phyloP scores from a whole-genome alignment of 2,329 filamentous ascomycete species.

The Claviceps digitariae region DNA sequence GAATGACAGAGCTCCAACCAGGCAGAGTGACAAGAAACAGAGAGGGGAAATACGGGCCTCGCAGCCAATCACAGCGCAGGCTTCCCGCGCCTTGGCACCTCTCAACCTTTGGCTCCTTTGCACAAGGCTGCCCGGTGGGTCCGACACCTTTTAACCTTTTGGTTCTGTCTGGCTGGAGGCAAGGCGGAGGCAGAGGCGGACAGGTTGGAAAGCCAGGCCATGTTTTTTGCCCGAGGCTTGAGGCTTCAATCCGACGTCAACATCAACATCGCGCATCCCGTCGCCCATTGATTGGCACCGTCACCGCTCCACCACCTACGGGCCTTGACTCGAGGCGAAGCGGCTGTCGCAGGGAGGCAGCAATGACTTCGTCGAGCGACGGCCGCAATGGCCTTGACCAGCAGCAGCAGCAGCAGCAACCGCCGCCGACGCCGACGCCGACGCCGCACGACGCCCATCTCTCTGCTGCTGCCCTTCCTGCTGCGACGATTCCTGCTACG shows the following conservation, averaged over 20 bases:
- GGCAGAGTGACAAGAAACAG: background rate
- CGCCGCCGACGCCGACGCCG: no score
- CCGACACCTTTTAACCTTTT: no score
- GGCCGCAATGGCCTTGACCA: constrained; percentile 18
- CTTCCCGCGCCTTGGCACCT: constrained; percentile 7
- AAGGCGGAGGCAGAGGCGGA: background rate
- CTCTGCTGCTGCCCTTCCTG: constrained; percentile 3
- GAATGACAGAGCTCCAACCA: background rate
- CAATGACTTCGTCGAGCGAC: constrained; percentile 47
- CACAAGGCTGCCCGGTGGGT: background rate
- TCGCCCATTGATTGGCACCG: no score
- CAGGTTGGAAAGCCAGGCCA: background rate
- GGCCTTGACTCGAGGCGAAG: constrained; percentile 29
- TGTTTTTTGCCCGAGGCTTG: constrained; percentile 12
- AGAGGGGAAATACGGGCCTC: background rate
- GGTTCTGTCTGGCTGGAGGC: background rate
- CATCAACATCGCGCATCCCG: constrained; percentile 1
- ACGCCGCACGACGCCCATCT: no score
- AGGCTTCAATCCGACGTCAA: background rate
- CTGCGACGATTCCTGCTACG: background rate
- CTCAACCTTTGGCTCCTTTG: background rate
- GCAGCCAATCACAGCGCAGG: constrained; percentile 12
- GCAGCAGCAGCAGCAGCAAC: background rate
- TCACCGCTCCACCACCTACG: constrained; percentile 3
- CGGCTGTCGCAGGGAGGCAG: constrained; percentile 40